Evolutionary conservation across 179 eudicot species (phyloP).

Genomic region (Amaranthus tricolor): DNA sequence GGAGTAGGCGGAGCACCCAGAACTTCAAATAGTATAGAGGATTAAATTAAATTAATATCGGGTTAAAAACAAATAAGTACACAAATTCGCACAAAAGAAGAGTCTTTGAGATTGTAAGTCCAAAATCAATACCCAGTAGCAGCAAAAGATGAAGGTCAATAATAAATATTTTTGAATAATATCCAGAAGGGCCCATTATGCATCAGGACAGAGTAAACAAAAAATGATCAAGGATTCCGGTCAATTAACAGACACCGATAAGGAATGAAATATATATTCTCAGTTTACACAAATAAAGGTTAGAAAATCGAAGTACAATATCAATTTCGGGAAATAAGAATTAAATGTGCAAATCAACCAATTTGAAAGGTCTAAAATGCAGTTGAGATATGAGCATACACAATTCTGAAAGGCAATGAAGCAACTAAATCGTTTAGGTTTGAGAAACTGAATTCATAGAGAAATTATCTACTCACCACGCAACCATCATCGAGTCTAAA

Average conservation of each 20-base stretch:
- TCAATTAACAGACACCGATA: not conserved
- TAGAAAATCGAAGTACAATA: not conserved
- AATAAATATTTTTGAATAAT: not conserved
- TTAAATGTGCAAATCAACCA: not conserved
- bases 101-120: not conserved
- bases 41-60: no score
- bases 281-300: not conserved
- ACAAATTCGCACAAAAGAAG: not conserved
- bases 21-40: not conserved
- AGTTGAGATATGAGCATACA: no score
- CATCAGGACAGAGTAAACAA: not conserved
- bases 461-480: conserved; percentile 59
- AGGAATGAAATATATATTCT: not conserved
- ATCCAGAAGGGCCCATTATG: not conserved
- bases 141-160: not conserved
- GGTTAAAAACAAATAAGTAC: not conserved
- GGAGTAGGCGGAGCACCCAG: not conserved
- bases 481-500: conserved; percentile 98
- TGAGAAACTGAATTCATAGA: not conserved
- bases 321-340: not conserved
- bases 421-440: not conserved
- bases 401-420: not conserved
- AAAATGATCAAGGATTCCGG: not conserved
- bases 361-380: not conserved
- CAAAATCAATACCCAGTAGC: not conserved